phyloP scores from a whole-genome alignment of 768 basidiomycete species.

The Leccinum subtestaceum region DNA sequence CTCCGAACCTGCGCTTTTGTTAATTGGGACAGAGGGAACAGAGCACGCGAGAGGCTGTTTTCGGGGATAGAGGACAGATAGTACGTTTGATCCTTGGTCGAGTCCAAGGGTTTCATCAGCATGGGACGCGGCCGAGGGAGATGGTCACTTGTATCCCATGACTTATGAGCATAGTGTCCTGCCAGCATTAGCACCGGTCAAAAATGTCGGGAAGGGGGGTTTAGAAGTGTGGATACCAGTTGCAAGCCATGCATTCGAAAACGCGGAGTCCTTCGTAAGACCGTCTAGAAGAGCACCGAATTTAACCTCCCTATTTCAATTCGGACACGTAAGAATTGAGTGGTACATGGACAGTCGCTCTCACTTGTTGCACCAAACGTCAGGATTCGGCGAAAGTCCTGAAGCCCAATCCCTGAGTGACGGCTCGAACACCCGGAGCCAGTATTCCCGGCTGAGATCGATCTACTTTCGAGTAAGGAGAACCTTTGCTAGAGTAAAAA shows the following conservation, averaged over 20 bases:
- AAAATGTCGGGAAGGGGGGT: not conserved
- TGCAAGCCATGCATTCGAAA: slow-evolving; percentile 65
- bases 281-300: slow-evolving; percentile 79
- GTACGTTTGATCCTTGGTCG: slow-evolving; percentile 86
- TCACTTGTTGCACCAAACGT: slow-evolving; percentile 88
- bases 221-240: slow-evolving; percentile 52
- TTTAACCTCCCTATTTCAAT: slow-evolving; percentile 70
- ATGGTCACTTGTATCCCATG: slow-evolving; percentile 37
- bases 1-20: slow-evolving; percentile 71
- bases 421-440: slow-evolving; percentile 89
- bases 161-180: slow-evolving; percentile 87
- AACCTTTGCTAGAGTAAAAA: not conserved
- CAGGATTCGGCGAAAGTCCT: slow-evolving; percentile 88
- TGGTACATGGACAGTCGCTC: too few species aligned
- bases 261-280: slow-evolving; percentile 38
- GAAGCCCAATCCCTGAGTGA: slow-evolving; percentile 72
- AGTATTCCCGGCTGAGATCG: slow-evolving; percentile 89
- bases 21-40: slow-evolving; percentile 74
- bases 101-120: slow-evolving; percentile 55
- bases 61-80: slow-evolving; percentile 82
- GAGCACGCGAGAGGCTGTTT: slow-evolving; percentile 55
- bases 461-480: slow-evolving; percentile 43
- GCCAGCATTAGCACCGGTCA: slow-evolving; percentile 1
- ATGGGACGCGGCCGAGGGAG: slow-evolving; percentile 39
- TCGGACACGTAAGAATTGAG: not conserved